Evolutionary conservation across 2,329 filamentous ascomycete genomes (phyloP), one percentile per base, ranked within the genome.

Genomic region (Apiospora saccharicola): DNA sequence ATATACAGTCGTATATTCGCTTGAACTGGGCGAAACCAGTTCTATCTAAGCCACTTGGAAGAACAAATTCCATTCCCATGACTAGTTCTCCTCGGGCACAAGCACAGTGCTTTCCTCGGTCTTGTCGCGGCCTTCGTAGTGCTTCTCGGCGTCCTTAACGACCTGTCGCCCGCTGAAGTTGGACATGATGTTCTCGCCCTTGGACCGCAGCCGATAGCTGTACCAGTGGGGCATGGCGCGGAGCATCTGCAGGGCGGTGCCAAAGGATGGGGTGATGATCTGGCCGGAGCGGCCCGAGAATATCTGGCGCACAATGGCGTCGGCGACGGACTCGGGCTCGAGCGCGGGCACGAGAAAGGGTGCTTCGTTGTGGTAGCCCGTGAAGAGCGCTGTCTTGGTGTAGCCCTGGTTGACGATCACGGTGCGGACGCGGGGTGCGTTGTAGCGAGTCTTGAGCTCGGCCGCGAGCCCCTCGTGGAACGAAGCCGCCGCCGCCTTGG

Each of bases 341-440:
- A 92, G 80, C 44, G 87, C 78, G 1, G 87, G 88, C 72, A 86
- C 78, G n/a, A 90, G 70, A 76, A 88, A 90, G 1, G 82, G 82
- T 73, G 84, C 80, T 67, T 84, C 84, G 24, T 87, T 86, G 7
- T 85, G 81, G 76, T 90, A 89, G 0, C 88, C 89, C 41, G 84
- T 80, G 76, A 92, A 91, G 13, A 93, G 83, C n/a, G 85, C 80
- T 1, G 87, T 93, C 77, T 86, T 88, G 76, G 86, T 91, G 80
- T 90, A 92, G 67, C 86, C 89, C 76, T 90, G 91, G 74, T 89
- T 90, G 68, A 93, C 87, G 10, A 91, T 77, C n/a, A 94, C 86
- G 5, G 91, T 93, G 14, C 90, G 82, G 34, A 92, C 87, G 67
- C 83, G 85, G 0, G 85, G 86, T 2, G 89, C 89, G 37, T 86